A percentile compares a stretch with the other conserved stretches of the same genome.
These are phyloP conservation scores for Funneliformis caledonium DNA, from an alignment of 371 early-diverging fungal species.

Conservation along the genomic window DNA sequence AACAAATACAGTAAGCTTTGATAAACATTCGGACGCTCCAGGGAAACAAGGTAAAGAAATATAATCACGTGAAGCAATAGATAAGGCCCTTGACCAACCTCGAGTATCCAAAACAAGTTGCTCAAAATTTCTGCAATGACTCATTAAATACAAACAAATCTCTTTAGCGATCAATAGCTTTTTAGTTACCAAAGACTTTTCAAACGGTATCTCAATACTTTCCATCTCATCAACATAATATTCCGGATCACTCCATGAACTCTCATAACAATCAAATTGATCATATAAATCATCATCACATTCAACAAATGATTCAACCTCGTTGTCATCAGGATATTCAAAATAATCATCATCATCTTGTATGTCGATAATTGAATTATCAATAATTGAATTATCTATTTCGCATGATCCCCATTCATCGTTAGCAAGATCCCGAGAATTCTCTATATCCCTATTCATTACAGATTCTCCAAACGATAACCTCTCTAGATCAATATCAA, in stretches of 20 bases:
- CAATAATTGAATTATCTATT: background rate
- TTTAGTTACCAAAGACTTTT: background rate
- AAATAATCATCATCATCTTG: background rate
- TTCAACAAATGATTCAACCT: background rate
- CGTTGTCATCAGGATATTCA: background rate
- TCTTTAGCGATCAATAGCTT: background rate
- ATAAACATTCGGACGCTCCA: slow-evolving; percentile 1
- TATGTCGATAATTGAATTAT: background rate
- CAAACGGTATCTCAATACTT: background rate
- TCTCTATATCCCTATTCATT: background rate
- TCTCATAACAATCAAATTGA: background rate
- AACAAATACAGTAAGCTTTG: slow-evolving; percentile 4
- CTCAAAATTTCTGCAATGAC: background rate
- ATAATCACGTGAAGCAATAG: slow-evolving; percentile 4
- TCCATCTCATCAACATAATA: background rate
- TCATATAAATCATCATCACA: slow-evolving; percentile 13
- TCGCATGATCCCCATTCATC: background rate
- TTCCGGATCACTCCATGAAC: background rate
- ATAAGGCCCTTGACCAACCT: background rate
- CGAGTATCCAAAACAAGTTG: slow-evolving; percentile 7
- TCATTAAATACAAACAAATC: slow-evolving; percentile 6
- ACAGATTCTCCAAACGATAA: background rate
- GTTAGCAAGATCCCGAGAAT: background rate
- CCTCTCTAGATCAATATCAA: slow-evolving; percentile 1
- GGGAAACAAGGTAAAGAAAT: slow-evolving; percentile 4